phyloP scores from a whole-genome alignment of 2,329 filamentous ascomycete genomes.

The Talaromyces sp. region DNA sequence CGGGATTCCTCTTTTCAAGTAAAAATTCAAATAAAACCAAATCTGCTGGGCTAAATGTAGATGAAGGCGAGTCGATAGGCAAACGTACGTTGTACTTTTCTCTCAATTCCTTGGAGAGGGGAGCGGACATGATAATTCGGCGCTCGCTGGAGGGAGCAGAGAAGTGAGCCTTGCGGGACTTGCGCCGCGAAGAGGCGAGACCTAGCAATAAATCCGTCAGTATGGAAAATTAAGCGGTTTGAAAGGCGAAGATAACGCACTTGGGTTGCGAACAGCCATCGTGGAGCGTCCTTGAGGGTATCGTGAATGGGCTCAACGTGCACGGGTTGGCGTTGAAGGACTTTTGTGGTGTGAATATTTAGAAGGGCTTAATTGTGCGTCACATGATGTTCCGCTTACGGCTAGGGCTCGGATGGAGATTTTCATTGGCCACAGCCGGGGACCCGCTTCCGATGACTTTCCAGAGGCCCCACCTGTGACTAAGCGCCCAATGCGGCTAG shows the following conservation, averaged over 20 bases:
- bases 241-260: not conserved
- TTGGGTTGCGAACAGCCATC: not conserved
- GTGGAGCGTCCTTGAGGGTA: not conserved
- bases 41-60: not conserved
- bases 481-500: not conserved
- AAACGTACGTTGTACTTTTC: slow-evolving; percentile 93
- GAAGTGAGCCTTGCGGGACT: slow-evolving; percentile 99
- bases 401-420: not conserved
- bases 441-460: not conserved
- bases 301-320: not conserved
- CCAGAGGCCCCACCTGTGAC: not conserved
- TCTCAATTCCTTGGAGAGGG: slow-evolving; percentile 91
- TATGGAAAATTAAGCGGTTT: not conserved
- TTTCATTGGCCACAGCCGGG: not conserved
- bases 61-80: not conserved
- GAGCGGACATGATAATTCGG: slow-evolving; percentile 94
- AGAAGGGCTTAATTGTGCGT: not conserved
- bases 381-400: not conserved
- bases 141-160: slow-evolving; percentile 88
- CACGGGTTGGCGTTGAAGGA: not conserved
- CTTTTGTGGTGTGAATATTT: not conserved
- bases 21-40: not conserved
- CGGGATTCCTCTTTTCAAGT: slow-evolving; percentile 7
- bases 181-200: slow-evolving; percentile 75
- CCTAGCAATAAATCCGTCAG: slow-evolving; percentile 22